Percentiles rank a stretch among this genome's conserved stretches.
phyloP scores from a whole-genome alignment of 2,329 filamentous ascomycete species.

The Madurella fahalii region DNA sequence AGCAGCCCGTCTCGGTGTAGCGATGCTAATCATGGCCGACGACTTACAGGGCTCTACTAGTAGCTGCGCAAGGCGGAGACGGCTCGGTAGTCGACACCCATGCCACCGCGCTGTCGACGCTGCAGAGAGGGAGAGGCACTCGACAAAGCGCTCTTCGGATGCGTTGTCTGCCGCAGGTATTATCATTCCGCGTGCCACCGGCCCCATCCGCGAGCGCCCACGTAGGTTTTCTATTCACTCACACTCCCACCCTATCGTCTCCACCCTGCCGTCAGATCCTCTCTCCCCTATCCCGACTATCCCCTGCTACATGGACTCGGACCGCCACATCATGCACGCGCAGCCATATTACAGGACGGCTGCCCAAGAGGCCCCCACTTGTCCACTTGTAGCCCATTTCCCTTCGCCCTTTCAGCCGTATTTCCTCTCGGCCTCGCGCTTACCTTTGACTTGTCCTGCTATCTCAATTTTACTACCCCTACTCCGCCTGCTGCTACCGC shows the following conservation, averaged over 20 bases:
- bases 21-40: conserved; percentile 9
- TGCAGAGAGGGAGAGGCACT: conserved; percentile 17
- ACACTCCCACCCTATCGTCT: neutral
- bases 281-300: neutral
- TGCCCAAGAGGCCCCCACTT: neutral
- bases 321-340: neutral
- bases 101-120: conserved; percentile 16
- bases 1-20: neutral
- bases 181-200: conserved; percentile 28
- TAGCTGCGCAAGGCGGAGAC: conserved; percentile 4
- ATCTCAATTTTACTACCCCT: neutral
- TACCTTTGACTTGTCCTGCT: neutral
- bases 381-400: conserved; percentile 16
- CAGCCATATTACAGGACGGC: neutral
- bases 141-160: conserved; percentile 24
- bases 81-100: neutral
- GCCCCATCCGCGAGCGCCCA: conserved; percentile 18
- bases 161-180: conserved; percentile 20
- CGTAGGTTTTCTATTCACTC: conserved; percentile 13
- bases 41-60: conserved; percentile 7
- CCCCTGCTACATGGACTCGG: conserved; percentile 3
- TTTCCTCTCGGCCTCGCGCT: conserved; percentile 6
- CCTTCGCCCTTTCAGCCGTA: conserved; percentile 4
- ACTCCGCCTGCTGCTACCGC: no score
- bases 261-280: neutral